These are phyloP conservation scores for Cardiospermum halicacabum DNA, from an alignment of 345 rosid species.

Conservation along the genomic window DNA sequence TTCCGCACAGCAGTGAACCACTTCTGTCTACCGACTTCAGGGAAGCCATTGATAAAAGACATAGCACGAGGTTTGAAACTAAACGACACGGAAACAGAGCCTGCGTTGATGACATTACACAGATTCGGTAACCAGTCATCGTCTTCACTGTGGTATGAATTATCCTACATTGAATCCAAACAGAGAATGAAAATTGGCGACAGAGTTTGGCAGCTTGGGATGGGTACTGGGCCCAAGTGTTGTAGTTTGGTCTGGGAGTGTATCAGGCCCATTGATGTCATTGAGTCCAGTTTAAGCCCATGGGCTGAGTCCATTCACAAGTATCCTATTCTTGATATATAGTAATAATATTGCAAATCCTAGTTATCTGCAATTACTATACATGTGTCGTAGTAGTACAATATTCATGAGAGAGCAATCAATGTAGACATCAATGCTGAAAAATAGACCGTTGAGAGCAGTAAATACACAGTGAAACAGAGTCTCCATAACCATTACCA, in stretches of 20 bases:
- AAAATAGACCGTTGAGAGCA: background rate
- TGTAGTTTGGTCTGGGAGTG: constrained; percentile 40
- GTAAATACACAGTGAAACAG: background rate
- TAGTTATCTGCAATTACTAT: too few species aligned
- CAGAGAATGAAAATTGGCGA: constrained; percentile 48
- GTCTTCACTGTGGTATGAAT: constrained; percentile 48
- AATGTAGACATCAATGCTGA: background rate
- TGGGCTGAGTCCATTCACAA: constrained; percentile 37
- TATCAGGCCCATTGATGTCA: constrained; percentile 29
- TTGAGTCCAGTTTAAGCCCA: constrained; percentile 29
- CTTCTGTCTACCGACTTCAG: constrained; percentile 52
- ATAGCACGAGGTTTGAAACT: constrained; percentile 45
- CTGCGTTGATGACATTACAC: constrained; percentile 48
- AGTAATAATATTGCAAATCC: too few species aligned
- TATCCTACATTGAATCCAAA: constrained; percentile 49
- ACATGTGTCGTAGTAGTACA: too few species aligned
- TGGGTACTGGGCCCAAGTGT: constrained; percentile 48
- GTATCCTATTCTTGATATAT: too few species aligned
- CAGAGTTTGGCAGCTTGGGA: constrained; percentile 42
- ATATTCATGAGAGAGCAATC: too few species aligned
- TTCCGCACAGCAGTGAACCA: constrained; percentile 41
- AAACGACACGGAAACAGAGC: constrained; percentile 33
- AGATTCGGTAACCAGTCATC: constrained; percentile 64
- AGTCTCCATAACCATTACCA: background rate
- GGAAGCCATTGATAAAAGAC: constrained; percentile 35